A percentile compares a stretch with the other conserved stretches of the same genome.
Conservation (phyloP, 169 alveolate genomes). For the Cryptosporidium tyzzeri region DNA sequence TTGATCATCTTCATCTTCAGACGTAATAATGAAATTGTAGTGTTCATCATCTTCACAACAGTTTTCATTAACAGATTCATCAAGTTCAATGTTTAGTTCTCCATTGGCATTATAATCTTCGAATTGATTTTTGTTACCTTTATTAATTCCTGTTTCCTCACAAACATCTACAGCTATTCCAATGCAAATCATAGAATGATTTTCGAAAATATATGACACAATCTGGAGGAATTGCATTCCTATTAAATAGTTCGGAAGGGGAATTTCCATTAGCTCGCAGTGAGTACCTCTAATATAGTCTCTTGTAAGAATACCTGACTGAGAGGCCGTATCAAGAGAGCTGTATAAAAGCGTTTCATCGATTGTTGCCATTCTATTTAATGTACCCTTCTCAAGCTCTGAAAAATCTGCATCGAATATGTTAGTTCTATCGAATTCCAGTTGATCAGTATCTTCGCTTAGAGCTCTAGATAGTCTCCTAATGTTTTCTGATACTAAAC, state of each 20-base stretch:
- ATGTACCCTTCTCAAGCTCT: slow-evolving; percentile 49
- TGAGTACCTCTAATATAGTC: slow-evolving; percentile 63
- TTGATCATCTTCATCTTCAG: slow-evolving; percentile 43
- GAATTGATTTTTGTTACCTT: background rate
- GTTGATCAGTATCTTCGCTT: background rate
- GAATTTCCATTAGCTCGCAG: slow-evolving; percentile 55
- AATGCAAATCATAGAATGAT: slow-evolving; percentile 39
- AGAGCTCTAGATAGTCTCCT: background rate
- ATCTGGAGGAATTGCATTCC: slow-evolving; percentile 68
- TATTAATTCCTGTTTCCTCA: slow-evolving; percentile 32
- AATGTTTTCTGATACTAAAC: background rate
- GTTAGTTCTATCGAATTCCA: slow-evolving; percentile 9
- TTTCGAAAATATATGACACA: slow-evolving; percentile 30
- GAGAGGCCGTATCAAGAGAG: background rate
- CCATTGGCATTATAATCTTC: background rate
- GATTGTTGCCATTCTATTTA: slow-evolving; percentile 15
- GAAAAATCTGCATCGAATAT: slow-evolving; percentile 11
- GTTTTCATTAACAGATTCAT: background rate
- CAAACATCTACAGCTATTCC: slow-evolving; percentile 63
- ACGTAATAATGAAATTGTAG: slow-evolving; percentile 30
- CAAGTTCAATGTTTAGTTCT: slow-evolving; percentile 5
- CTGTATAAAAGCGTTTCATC: slow-evolving; percentile 6
- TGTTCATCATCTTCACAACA: slow-evolving; percentile 12
- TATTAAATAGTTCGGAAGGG: slow-evolving; percentile 30
- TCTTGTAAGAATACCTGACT: slow-evolving; percentile 22